A percentile compares a stretch with the other conserved stretches of the same genome.
Conservation (phyloP, 1,139 yeast genomes). For the Suhomyces bribrorum region DNA sequence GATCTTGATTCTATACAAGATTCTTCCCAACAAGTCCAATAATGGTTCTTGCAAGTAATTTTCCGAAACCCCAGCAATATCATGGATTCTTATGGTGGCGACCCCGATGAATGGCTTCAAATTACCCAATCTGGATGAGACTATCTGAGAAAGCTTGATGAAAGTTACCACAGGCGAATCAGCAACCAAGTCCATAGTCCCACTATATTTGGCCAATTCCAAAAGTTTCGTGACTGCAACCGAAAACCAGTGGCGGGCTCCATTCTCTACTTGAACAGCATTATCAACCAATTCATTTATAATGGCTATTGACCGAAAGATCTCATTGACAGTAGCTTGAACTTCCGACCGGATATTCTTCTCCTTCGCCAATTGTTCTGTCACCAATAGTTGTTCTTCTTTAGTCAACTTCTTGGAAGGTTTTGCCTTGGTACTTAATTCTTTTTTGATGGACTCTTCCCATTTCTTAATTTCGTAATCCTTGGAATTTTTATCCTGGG, state of each 20-base stretch:
- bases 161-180: constrained; percentile 38
- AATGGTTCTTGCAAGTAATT: constrained; percentile 53
- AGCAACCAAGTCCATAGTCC: constrained; percentile 44
- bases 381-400: constrained; percentile 68
- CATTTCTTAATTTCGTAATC: constrained; percentile 86
- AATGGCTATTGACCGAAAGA: constrained; percentile 54
- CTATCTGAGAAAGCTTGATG: constrained; percentile 43
- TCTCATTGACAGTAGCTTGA: constrained; percentile 32
- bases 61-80: constrained; percentile 41
- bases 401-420: constrained; percentile 60
- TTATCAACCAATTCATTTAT: constrained; percentile 53
- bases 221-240: constrained; percentile 53
- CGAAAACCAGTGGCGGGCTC: constrained; percentile 73
- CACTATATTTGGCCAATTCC: constrained; percentile 35
- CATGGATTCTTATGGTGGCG: constrained; percentile 60
- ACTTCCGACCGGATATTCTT: constrained; percentile 52
- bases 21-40: constrained; percentile 56
- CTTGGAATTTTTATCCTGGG: constrained; percentile 61
- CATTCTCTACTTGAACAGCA: constrained; percentile 62
- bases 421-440: constrained; percentile 59
- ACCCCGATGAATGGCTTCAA: constrained; percentile 61
- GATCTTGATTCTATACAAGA: constrained; percentile 74
- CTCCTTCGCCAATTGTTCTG: constrained; percentile 65
- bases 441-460: constrained; percentile 83
- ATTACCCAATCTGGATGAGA: constrained; percentile 51